Base-by-base conservation (phyloP, 2,329 filamentous ascomycete species). In the Phaeophleospora eucalypticola region DNA sequence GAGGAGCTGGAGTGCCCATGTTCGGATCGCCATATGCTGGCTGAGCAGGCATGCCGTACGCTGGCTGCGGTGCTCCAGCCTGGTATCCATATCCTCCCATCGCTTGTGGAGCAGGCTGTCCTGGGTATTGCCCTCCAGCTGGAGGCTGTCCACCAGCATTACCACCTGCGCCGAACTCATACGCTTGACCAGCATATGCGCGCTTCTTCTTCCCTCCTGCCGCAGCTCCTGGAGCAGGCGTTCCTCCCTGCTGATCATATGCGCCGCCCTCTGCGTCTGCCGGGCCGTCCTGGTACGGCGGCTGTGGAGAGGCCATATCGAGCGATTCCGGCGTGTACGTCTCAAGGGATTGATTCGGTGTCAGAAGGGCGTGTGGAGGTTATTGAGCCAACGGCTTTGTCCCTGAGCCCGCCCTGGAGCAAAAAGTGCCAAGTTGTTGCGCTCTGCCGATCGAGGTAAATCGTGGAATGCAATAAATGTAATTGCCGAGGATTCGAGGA, bases 151-250 rank as follows among this genome's bases (percentile, higher is more conserved):
- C 49, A 58, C 61, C 54, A 71, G 69, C 60, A 77, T 97, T 97
- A 64, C 87, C 87, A 61, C 91, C 93, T 41, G 81, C 79, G 41
- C 87, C 89, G 61, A 97, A 93, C 49, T 95, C 91, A 69, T 95
- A 98, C 37, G 91, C 91, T 69, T 94, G 87, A 47, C 88, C 88
- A 45, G 93, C 93, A 74, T 97, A 97, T 47, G 87, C 85, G 75
- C 89, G 81, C 80, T 95, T 95, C 81, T 95, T 96, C 75, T 89
- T 89, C 17, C 51, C 58, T 14, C 55, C 59, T 20, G 52, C 56
- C 24, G 55, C 57, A 20, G 37, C 39, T 3, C 48, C 51, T 12
- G 54, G 41, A 24, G 58, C 56, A 9, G 58, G 57, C 29, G 58
- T 49, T 18, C 49, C 34, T 17, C 48, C 45, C 32, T 54, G 43